Evolutionary conservation across 768 basidiomycete species (phyloP).

Genomic region (Lyophyllum semitale): DNA sequence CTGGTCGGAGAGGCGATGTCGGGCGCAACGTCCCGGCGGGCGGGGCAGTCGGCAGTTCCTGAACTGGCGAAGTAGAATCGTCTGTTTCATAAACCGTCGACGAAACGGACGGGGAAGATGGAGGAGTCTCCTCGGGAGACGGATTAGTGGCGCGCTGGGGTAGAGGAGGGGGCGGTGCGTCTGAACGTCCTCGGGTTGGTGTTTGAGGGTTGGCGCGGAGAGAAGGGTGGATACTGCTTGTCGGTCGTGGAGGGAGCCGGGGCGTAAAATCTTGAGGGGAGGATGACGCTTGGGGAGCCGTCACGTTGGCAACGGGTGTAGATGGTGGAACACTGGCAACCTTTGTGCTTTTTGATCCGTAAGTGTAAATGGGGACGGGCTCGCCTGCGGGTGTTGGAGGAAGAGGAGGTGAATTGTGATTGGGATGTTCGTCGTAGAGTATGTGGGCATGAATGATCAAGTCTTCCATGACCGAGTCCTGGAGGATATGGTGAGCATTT

Average conservation of each 20-base stretch:
- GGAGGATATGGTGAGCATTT: background rate
- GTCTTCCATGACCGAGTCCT: conserved; percentile 77
- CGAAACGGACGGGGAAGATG: conserved; percentile 28
- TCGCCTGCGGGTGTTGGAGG: conserved; percentile 75
- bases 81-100: conserved; percentile 26
- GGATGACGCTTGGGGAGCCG: conserved; percentile 19
- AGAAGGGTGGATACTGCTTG: conserved; percentile 79
- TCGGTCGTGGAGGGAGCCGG: conserved; percentile 65
- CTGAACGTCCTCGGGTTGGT: conserved; percentile 42
- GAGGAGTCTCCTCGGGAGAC: conserved; percentile 27
- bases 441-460: conserved; percentile 69
- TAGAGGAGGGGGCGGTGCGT: conserved; percentile 20
- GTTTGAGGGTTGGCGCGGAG: conserved; percentile 54
- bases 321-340: conserved; percentile 51
- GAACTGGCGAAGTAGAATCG: conserved; percentile 11
- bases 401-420: conserved; percentile 62
- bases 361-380: conserved; percentile 53
- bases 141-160: conserved; percentile 22
- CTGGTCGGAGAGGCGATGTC: conserved; percentile 8
- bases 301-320: conserved; percentile 10
- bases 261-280: conserved; percentile 73
- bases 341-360: conserved; percentile 75
- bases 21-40: background rate
- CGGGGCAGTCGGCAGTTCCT: conserved; percentile 1
- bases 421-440: conserved; percentile 65